Percentiles rank a stretch among this genome's conserved stretches.
These are phyloP conservation scores for Hymenoscyphus fraxineus DNA, from an alignment of 2,329 filamentous ascomycete species.

Conservation along the genomic window DNA sequence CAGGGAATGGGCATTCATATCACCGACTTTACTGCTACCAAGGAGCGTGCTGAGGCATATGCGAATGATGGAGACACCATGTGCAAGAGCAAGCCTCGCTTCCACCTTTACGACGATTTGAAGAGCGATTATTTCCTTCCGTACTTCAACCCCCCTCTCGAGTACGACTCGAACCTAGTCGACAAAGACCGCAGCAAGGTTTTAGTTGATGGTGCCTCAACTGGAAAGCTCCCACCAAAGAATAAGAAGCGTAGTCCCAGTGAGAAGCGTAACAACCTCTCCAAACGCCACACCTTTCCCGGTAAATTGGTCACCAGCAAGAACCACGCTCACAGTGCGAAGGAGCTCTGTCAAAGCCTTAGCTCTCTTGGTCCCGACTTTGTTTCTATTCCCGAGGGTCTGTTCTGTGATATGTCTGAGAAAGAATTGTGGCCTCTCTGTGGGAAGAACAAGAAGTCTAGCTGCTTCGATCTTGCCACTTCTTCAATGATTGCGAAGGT, in stretches of 20 bases:
- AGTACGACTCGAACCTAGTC: background rate
- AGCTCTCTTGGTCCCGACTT: conserved; percentile 35
- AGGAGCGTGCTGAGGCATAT: background rate
- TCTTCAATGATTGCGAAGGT: background rate
- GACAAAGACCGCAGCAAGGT: conserved; percentile 2
- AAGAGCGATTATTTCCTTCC: background rate
- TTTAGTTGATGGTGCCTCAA: background rate
- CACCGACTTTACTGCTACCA: conserved; percentile 1
- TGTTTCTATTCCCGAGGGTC: conserved; percentile 31
- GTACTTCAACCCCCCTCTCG: conserved; percentile 3
- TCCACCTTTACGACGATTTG: conserved; percentile 2
- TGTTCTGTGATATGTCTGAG: conserved; percentile 36
- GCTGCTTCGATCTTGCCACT: conserved; percentile 23
- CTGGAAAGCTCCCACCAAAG: background rate
- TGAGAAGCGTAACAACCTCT: background rate
- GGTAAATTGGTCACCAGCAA: conserved; percentile 1
- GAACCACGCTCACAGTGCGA: conserved; percentile 30
- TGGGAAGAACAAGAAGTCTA: conserved; percentile 7
- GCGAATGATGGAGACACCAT: conserved; percentile 1
- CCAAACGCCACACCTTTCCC: background rate
- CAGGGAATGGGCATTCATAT: conserved; percentile 7
- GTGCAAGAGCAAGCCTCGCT: conserved; percentile 9
- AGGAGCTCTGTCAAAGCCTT: conserved; percentile 31
- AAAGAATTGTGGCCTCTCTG: conserved; percentile 33
- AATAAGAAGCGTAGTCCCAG: background rate